A percentile compares a stretch with the other conserved stretches of the same genome.
phyloP scores from a whole-genome alignment of 1,284 basidiomycete species.

The Tylopilus orsonianus region DNA sequence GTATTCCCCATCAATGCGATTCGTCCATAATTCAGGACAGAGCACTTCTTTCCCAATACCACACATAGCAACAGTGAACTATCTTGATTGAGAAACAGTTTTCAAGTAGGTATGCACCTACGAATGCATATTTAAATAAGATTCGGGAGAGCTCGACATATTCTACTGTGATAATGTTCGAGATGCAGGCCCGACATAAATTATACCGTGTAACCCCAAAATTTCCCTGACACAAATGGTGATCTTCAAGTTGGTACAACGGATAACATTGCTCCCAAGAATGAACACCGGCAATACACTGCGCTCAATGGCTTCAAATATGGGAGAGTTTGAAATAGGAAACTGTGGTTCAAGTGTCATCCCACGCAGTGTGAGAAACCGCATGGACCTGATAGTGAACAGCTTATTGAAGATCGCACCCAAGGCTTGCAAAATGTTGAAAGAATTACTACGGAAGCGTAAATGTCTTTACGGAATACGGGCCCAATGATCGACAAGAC shows the following conservation, averaged over 20 bases:
- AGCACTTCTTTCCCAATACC: background rate
- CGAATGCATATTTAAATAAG: conserved; percentile 12
- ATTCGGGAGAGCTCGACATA: conserved; percentile 3
- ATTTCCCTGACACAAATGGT: conserved; percentile 1
- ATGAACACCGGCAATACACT: background rate
- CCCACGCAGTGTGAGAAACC: conserved; percentile 14
- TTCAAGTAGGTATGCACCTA: background rate
- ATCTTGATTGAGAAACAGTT: background rate
- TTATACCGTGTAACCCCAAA: conserved; percentile 2
- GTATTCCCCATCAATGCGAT: conserved; percentile 6
- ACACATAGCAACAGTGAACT: background rate
- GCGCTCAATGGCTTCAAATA: conserved; percentile 8
- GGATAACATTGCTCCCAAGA: conserved; percentile 3
- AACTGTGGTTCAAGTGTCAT: background rate
- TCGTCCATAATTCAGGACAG: background rate
- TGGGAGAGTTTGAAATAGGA: conserved; percentile 4
- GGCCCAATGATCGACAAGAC: conserved; percentile 30
- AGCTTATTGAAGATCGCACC: background rate
- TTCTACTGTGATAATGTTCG: conserved; percentile 2
- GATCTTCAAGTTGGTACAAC: conserved; percentile 6
- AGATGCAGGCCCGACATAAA: background rate
- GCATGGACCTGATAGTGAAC: background rate
- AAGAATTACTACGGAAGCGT: conserved; percentile 22
- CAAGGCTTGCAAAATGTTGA: background rate
- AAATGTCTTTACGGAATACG: conserved; percentile 6